Percentiles rank a stretch among this genome's conserved stretches.
Conservation (phyloP, 2,329 filamentous ascomycete species). For the Fusarium lyarnte region DNA sequence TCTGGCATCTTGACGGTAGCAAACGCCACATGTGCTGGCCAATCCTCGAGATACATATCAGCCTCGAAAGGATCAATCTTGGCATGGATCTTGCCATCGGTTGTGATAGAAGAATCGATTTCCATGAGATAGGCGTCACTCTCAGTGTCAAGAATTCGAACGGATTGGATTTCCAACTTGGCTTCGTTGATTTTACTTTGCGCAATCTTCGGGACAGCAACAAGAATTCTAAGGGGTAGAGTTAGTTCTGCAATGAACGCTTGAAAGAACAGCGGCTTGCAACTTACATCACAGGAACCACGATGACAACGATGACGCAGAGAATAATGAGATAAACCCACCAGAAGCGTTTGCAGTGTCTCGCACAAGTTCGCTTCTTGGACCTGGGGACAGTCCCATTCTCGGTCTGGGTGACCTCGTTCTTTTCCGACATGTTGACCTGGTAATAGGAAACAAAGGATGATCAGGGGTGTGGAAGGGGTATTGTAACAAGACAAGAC, state of each 20-base stretch:
- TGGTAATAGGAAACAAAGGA: background rate
- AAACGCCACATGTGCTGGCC: slow-evolving; percentile 58
- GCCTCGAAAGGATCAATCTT: slow-evolving; percentile 61
- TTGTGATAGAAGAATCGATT: slow-evolving; percentile 65
- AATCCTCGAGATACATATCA: slow-evolving; percentile 64
- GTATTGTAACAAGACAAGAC: background rate
- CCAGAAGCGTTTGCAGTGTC: slow-evolving; percentile 67
- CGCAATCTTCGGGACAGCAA: slow-evolving; percentile 65
- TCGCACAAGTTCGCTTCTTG: slow-evolving; percentile 53
- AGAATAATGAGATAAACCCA: slow-evolving; percentile 67
- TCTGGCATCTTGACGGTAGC: slow-evolving; percentile 61
- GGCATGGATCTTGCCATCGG: slow-evolving; percentile 62
- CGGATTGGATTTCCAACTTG: slow-evolving; percentile 60
- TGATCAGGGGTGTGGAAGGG: background rate
- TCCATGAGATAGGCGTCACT: slow-evolving; percentile 58
- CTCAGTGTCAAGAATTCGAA: slow-evolving; percentile 59
- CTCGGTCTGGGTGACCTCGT: slow-evolving; percentile 50
- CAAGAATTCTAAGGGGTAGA: slow-evolving; percentile 58
- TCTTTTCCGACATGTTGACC: slow-evolving; percentile 52
- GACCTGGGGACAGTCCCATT: slow-evolving; percentile 37
- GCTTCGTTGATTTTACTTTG: slow-evolving; percentile 66
- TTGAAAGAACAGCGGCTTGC: background rate
- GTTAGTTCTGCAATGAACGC: slow-evolving; percentile 11
- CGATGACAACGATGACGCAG: slow-evolving; percentile 60
- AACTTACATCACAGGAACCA: slow-evolving; percentile 69